Percentiles rank a stretch among this genome's conserved stretches.
Evolutionary conservation across 1,284 basidiomycete species (phyloP).

Genomic region (Peniophora sp.): DNA sequence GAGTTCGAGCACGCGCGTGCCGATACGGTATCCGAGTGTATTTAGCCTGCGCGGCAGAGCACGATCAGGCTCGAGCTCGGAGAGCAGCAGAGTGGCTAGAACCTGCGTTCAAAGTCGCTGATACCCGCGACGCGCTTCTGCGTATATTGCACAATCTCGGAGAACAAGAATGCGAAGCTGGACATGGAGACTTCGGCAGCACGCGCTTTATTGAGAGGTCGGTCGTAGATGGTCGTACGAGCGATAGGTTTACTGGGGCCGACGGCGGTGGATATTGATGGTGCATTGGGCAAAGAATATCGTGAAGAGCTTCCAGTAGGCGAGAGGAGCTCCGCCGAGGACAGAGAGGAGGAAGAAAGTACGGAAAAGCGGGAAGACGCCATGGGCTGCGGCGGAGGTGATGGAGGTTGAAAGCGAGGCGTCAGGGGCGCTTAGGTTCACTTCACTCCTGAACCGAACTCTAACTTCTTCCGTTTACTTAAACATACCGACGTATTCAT

Average conservation of each 20-base stretch:
- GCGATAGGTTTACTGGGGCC: slow-evolving; percentile 31
- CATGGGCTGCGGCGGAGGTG: slow-evolving; percentile 3
- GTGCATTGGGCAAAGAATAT: slow-evolving; percentile 57
- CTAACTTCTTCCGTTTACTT: too few species aligned
- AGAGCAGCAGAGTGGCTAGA: slow-evolving; percentile 6
- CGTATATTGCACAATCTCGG: slow-evolving; percentile 89
- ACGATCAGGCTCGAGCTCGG: slow-evolving; percentile 6
- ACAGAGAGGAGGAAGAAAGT: slow-evolving; percentile 56
- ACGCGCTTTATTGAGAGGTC: slow-evolving; percentile 78
- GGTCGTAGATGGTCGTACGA: slow-evolving; percentile 75
- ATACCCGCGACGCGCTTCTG: slow-evolving; percentile 93
- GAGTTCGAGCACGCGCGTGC: slow-evolving; percentile 74
- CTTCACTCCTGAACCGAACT: too few species aligned
- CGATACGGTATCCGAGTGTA: slow-evolving; percentile 85
- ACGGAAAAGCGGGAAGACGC: slow-evolving; percentile 56
- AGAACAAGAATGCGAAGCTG: slow-evolving; percentile 85
- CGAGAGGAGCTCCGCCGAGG: slow-evolving; percentile 56
- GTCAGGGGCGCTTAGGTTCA: too few species aligned
- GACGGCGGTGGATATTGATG: slow-evolving; percentile 37
- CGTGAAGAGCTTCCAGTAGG: slow-evolving; percentile 53
- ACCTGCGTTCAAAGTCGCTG: slow-evolving; percentile 80
- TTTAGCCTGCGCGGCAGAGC: slow-evolving; percentile 54
- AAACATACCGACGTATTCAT: too few species aligned
- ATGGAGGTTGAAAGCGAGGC: neutral
- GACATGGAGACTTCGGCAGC: slow-evolving; percentile 74